Percentiles rank a stretch among this genome's conserved stretches.
Conservation (phyloP, 495 filamentous ascomycete species). For the Penicillium bovifimosum region DNA sequence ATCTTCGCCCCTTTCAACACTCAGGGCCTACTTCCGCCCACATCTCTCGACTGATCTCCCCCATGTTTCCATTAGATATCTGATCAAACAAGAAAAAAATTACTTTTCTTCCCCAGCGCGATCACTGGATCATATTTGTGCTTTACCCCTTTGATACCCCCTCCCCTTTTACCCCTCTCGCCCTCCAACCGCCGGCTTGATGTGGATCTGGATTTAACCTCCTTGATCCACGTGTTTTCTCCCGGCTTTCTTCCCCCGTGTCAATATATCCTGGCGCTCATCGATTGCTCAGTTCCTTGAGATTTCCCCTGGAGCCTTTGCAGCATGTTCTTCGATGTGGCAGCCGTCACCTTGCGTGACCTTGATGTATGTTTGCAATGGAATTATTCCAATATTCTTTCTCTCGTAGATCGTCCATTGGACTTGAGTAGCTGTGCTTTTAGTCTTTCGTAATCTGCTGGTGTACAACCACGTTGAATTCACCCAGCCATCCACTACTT, state of each 20-base stretch:
- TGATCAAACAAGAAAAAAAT: constrained; percentile 28
- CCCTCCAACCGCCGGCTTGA: background rate
- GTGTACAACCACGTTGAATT: background rate
- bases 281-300: constrained; percentile 13
- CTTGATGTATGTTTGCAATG: constrained; percentile 15
- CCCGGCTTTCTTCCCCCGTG: background rate
- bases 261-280: constrained; percentile 34
- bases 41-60: constrained; percentile 1
- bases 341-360: constrained; percentile 39
- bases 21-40: constrained; percentile 28
- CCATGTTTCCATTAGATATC: constrained; percentile 26
- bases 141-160: constrained; percentile 25
- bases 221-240: background rate
- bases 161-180: constrained; percentile 7
- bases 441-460: background rate
- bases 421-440: background rate
- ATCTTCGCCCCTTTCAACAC: constrained; percentile 5
- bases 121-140: constrained; percentile 19
- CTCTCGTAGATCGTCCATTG: background rate
- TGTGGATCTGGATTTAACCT: background rate
- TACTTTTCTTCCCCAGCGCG: constrained; percentile 15
- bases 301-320: background rate
- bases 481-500: background rate
- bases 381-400: constrained; percentile 2
- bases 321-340: constrained; percentile 23